Evolutionary conservation across 345 rosid species (phyloP).

Genomic region (Abelmoschus esculentus): DNA sequence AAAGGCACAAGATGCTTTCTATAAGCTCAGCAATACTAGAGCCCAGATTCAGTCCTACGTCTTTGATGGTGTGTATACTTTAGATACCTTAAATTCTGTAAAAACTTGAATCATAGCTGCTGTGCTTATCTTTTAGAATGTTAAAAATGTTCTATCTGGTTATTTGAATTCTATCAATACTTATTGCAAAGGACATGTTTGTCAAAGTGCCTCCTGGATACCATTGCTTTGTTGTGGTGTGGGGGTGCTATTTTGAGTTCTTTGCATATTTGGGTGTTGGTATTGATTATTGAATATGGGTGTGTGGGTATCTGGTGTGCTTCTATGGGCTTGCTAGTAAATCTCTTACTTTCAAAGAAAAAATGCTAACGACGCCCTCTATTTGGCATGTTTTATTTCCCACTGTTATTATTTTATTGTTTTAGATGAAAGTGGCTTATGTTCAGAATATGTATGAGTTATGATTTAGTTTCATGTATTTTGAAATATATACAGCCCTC

Average conservation of each 20-base stretch:
- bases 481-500: background rate
- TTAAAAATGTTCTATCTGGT: background rate
- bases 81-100: background rate
- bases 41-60: constrained; percentile 48
- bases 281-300: background rate
- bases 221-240: background rate
- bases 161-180: background rate
- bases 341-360: background rate
- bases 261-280: background rate
- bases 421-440: background rate
- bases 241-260: background rate
- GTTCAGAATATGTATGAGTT: background rate
- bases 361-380: background rate
- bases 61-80: constrained; percentile 33
- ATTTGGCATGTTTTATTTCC: background rate
- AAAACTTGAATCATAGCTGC: background rate
- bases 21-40: constrained; percentile 47
- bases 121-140: background rate
- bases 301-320: background rate
- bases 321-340: background rate
- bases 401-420: background rate
- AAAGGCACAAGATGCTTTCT: constrained; percentile 48
- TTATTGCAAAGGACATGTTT: background rate
- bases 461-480: background rate
- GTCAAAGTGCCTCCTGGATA: background rate